These are phyloP conservation scores for Backusella psychrophila DNA, from an alignment of 192 early-diverging fungal genomes.

Conservation along the genomic window DNA sequence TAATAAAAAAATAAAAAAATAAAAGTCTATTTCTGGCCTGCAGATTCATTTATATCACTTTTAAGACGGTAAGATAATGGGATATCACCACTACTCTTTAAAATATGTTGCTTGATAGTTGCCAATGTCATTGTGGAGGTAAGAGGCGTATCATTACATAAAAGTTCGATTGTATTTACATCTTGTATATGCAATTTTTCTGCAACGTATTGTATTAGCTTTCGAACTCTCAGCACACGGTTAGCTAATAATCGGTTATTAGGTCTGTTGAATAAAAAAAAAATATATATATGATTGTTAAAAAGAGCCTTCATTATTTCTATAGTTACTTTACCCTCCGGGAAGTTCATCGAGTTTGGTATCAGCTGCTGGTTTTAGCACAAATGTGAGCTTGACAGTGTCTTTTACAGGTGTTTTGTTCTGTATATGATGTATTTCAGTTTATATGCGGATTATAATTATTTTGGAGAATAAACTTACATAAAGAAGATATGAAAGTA, in stretches of 20 bases:
- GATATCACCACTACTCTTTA: constrained; percentile 64
- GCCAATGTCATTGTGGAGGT: constrained; percentile 69
- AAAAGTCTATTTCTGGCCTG: not conserved
- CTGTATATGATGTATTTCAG: constrained; percentile 30
- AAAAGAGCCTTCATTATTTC: not conserved
- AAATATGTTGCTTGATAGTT: constrained; percentile 61
- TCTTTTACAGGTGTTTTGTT: constrained; percentile 73
- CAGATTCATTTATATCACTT: not conserved
- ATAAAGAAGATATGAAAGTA: constrained; percentile 76
- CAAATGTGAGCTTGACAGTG: constrained; percentile 79
- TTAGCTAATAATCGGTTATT: constrained; percentile 80
- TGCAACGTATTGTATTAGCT: constrained; percentile 79
- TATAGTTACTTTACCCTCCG: constrained; percentile 39
- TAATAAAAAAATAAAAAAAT: not conserved
- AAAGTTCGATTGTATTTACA: constrained; percentile 54
- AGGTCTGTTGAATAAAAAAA: constrained; percentile 29
- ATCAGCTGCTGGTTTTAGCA: constrained; percentile 62
- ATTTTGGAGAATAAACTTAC: constrained; percentile 25
- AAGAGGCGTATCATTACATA: constrained; percentile 59
- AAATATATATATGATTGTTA: not conserved
- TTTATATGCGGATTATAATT: too few relatives aligned
- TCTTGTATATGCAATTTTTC: constrained; percentile 68
- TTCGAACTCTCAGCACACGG: constrained; percentile 84
- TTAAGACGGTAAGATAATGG: constrained; percentile 47
- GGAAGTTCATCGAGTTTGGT: constrained; percentile 55